Conservation (phyloP, 164 flowering plant species). For the Vitis vinifera region DNA sequence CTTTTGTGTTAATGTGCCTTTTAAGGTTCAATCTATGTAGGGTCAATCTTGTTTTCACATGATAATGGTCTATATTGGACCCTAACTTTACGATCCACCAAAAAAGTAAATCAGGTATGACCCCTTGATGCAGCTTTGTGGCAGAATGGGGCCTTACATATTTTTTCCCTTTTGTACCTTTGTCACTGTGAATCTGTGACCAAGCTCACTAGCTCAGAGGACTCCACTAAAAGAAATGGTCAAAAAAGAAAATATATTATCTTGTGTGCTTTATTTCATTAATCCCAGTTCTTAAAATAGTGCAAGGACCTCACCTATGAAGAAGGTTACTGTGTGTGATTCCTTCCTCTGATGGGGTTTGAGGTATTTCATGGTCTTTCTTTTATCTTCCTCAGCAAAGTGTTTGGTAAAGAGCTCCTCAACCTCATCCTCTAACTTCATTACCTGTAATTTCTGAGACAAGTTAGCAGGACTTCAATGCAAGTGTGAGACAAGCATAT, state of each 20-base stretch:
- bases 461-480: slow-evolving; percentile 14
- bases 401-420: slow-evolving; percentile 79
- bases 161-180: background rate
- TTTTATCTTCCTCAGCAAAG: slow-evolving; percentile 68
- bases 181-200: slow-evolving; percentile 6
- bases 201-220: slow-evolving; percentile 4
- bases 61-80: slow-evolving; percentile 10
- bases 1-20: slow-evolving; percentile 6
- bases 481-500: slow-evolving; percentile 36
- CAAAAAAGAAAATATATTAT: background rate
- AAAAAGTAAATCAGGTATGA: slow-evolving; percentile 23
- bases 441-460: slow-evolving; percentile 46
- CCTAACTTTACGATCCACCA: slow-evolving; percentile 36
- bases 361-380: slow-evolving; percentile 89
- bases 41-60: slow-evolving; percentile 13
- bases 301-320: slow-evolving; percentile 60
- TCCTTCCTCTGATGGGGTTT: slow-evolving; percentile 77
- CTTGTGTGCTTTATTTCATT: background rate
- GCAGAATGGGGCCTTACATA: slow-evolving; percentile 19
- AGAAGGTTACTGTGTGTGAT: slow-evolving; percentile 87
- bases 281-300: background rate
- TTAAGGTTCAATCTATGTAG: slow-evolving; percentile 15
- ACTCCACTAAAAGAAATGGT: slow-evolving; percentile 11
- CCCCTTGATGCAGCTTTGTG: slow-evolving; percentile 22
- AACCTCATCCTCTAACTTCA: slow-evolving; percentile 79